These are phyloP conservation scores for Mycosphaerella arachidis DNA, from an alignment of 2,329 filamentous ascomycete genomes.

Conservation along the genomic window DNA sequence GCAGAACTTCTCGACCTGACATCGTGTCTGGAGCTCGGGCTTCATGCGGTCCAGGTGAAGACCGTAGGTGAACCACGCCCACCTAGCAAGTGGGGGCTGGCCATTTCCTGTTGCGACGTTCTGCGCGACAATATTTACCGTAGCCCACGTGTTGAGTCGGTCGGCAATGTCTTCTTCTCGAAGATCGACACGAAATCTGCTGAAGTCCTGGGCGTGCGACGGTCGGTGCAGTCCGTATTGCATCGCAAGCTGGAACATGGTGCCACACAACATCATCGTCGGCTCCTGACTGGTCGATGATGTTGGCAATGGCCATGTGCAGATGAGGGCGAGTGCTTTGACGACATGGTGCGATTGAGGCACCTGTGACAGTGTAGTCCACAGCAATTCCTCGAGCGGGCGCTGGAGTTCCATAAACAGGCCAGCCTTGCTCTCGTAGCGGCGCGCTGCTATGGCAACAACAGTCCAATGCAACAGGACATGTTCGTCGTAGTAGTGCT, in stretches of 20 bases:
- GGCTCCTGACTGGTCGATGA: constrained; percentile 75
- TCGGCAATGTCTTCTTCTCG: constrained; percentile 76
- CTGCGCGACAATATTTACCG: constrained; percentile 79
- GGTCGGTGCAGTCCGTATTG: constrained; percentile 78
- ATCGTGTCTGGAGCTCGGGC: constrained; percentile 61
- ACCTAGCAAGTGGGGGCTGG: constrained; percentile 57
- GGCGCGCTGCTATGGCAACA: constrained; percentile 67
- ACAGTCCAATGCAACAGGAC: constrained; percentile 83
- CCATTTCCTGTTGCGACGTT: constrained; percentile 77
- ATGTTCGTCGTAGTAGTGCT: constrained; percentile 68
- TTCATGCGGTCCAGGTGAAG: constrained; percentile 62
- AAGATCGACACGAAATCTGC: constrained; percentile 60
- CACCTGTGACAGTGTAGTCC: constrained; percentile 71
- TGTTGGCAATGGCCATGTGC: constrained; percentile 78
- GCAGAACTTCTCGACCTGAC: constrained; percentile 69
- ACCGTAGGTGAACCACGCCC: constrained; percentile 65
- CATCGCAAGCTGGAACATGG: constrained; percentile 84
- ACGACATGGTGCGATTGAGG: constrained; percentile 76
- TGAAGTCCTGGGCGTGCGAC: constrained; percentile 79
- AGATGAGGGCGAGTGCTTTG: constrained; percentile 74
- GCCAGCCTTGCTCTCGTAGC: constrained; percentile 59
- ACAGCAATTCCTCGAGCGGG: constrained; percentile 65
- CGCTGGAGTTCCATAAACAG: constrained; percentile 63
- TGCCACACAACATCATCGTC: constrained; percentile 73
- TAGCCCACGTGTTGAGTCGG: constrained; percentile 74